Percentiles rank a stretch among this genome's conserved stretches.
Evolutionary conservation across 2,329 filamentous ascomycete genomes (phyloP).

Genomic region (Plectosphaerella sp.): DNA sequence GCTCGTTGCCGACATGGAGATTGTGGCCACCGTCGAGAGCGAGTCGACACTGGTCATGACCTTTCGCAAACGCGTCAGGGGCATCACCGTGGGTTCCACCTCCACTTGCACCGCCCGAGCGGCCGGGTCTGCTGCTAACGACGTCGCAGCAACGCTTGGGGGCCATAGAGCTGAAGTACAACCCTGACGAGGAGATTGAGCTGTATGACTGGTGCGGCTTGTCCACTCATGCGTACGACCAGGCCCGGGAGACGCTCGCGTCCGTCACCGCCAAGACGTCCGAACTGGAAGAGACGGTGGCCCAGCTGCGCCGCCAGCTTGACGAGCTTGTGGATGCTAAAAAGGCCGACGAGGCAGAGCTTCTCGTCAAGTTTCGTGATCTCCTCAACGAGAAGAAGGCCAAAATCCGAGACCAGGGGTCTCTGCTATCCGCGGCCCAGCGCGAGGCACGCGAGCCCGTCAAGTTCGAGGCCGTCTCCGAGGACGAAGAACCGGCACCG

Average conservation of each 20-base stretch:
- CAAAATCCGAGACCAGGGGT: conserved; percentile 71
- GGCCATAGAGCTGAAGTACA: conserved; percentile 50
- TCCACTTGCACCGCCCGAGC: background rate
- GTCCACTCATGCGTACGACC: conserved; percentile 44
- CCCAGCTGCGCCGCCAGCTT: conserved; percentile 57
- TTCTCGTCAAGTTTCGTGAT: conserved; percentile 66
- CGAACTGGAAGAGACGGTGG: conserved; percentile 51
- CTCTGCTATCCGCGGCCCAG: conserved; percentile 46
- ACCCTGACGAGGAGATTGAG: conserved; percentile 55
- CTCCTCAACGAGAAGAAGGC: conserved; percentile 76
- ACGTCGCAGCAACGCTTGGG: conserved; percentile 62
- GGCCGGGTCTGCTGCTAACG: conserved; percentile 14
- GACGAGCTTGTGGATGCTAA: conserved; percentile 64
- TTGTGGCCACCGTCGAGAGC: conserved; percentile 52
- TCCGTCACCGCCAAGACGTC: conserved; percentile 34
- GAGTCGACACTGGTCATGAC: conserved; percentile 54
- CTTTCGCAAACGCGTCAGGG: conserved; percentile 60
- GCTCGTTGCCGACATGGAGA: conserved; percentile 50
- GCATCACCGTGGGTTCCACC: conserved; percentile 57
- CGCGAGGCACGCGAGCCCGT: conserved; percentile 24
- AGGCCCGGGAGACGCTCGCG: conserved; percentile 37
- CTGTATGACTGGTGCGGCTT: conserved; percentile 67
- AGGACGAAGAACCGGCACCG: conserved; percentile 9
- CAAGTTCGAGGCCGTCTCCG: conserved; percentile 23
- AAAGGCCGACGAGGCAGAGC: conserved; percentile 58